Percentiles rank a stretch among this genome's conserved stretches.
Evolutionary conservation across 208 protist species (phyloP).

Genomic region (Leishmania lainsoni): DNA sequence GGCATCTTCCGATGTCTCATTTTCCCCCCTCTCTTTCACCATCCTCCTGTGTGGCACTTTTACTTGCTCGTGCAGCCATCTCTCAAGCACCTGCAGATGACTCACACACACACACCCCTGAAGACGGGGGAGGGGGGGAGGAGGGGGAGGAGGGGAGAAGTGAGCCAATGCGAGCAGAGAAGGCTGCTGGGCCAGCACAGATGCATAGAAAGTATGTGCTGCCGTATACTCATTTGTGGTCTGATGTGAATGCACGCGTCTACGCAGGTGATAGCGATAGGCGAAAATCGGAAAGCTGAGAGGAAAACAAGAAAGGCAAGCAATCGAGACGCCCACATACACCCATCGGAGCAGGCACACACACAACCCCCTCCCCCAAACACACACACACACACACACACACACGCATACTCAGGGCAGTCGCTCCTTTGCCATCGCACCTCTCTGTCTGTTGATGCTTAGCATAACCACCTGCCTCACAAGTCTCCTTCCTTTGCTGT

Average conservation of each 20-base stretch:
- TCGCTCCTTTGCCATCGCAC: background rate
- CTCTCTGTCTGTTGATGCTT: background rate
- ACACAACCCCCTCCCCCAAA: background rate
- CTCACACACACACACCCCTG: background rate
- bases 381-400: background rate
- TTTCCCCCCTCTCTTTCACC: background rate
- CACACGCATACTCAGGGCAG: background rate
- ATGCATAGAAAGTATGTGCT: background rate
- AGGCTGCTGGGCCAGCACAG: background rate
- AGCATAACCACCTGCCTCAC: background rate
- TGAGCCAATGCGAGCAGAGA: background rate
- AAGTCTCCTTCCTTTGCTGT: background rate
- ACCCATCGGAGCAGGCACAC: background rate
- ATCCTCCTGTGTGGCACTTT: background rate
- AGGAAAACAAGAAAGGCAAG: background rate
- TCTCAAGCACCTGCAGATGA: background rate
- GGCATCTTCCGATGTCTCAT: background rate
- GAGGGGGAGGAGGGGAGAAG: background rate
- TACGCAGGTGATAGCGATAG: background rate
- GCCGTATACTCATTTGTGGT: background rate
- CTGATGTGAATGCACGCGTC: background rate
- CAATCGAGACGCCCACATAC: background rate
- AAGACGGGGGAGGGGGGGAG: background rate
- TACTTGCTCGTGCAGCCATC: background rate
- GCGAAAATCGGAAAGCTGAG: background rate